Conservation (phyloP, 805 yeast species). For the Phaffomyces antillensis region DNA sequence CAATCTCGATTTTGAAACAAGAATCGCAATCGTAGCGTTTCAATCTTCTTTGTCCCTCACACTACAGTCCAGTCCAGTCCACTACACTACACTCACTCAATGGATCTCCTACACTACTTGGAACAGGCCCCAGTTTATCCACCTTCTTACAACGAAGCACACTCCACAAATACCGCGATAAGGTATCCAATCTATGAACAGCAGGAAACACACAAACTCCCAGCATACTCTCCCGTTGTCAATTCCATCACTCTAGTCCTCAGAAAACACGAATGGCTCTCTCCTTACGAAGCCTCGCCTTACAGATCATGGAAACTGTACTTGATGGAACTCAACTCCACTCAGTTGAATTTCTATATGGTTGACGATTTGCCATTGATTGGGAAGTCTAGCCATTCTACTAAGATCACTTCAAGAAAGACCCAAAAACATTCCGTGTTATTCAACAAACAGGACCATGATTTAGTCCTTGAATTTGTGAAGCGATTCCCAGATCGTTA, state of each 20-base stretch:
- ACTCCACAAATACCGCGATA: neutral
- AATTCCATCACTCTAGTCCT: slow-evolving; percentile 48
- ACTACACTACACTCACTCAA: neutral
- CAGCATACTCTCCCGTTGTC: slow-evolving; percentile 61
- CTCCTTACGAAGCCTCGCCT: slow-evolving; percentile 69
- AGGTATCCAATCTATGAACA: slow-evolving; percentile 31
- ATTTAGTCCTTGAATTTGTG: slow-evolving; percentile 16
- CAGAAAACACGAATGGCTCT: slow-evolving; percentile 67
- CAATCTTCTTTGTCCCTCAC: neutral
- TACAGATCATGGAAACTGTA: slow-evolving; percentile 64
- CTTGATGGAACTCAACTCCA: slow-evolving; percentile 73
- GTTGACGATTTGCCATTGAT: slow-evolving; percentile 29
- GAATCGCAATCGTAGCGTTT: neutral
- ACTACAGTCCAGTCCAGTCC: too few relatives aligned
- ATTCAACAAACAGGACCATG: slow-evolving; percentile 22
- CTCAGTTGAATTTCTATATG: slow-evolving; percentile 69
- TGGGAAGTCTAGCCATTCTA: slow-evolving; percentile 21
- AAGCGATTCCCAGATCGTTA: slow-evolving; percentile 10
- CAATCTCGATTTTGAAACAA: neutral
- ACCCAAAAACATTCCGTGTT: slow-evolving; percentile 1
- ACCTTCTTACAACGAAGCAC: slow-evolving; percentile 8
- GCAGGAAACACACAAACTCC: slow-evolving; percentile 33
- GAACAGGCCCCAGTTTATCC: slow-evolving; percentile 13
- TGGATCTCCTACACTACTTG: slow-evolving; percentile 15
- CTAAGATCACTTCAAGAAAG: slow-evolving; percentile 7